Percentiles rank a stretch among this genome's conserved stretches.
Evolutionary conservation across 2,329 filamentous ascomycete genomes (phyloP).

Genomic region (Cercospora zeina): DNA sequence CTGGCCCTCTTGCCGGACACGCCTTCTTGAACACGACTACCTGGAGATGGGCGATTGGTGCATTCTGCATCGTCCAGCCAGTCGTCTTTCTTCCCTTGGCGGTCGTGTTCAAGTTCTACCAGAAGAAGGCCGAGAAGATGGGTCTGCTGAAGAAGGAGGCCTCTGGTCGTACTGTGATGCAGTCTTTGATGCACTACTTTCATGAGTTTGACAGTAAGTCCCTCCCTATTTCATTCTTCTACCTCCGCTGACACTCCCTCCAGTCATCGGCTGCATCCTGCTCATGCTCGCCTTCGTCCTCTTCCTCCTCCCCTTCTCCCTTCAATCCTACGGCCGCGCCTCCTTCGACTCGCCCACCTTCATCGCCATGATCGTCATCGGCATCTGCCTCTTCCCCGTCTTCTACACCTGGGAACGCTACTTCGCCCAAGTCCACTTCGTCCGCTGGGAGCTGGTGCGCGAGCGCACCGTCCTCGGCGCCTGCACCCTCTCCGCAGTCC

Average conservation of each 20-base stretch:
- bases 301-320: constrained; percentile 68
- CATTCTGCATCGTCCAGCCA: constrained; percentile 38
- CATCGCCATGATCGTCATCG: constrained; percentile 43
- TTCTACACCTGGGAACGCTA: constrained; percentile 62
- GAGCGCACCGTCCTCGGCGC: constrained; percentile 55
- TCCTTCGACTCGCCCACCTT: constrained; percentile 45
- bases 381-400: constrained; percentile 36
- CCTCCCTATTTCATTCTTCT: no score
- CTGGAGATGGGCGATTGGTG: constrained; percentile 40
- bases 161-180: constrained; percentile 28
- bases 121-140: constrained; percentile 35
- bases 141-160: constrained; percentile 30
- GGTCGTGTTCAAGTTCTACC: constrained; percentile 35
- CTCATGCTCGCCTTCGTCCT: constrained; percentile 56
- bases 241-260: neutral
- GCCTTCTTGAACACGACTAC: constrained; percentile 30
- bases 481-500: constrained; percentile 42
- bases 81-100: constrained; percentile 34
- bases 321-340: constrained; percentile 44
- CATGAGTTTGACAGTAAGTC: constrained; percentile 36
- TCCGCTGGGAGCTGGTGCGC: constrained; percentile 55
- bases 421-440: constrained; percentile 58
- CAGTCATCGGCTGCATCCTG: constrained; percentile 34
- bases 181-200: constrained; percentile 34
- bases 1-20: constrained; percentile 34